phyloP scores from a whole-genome alignment of 176 grass and related monocot genomes.

The Oryza glumipatula region DNA sequence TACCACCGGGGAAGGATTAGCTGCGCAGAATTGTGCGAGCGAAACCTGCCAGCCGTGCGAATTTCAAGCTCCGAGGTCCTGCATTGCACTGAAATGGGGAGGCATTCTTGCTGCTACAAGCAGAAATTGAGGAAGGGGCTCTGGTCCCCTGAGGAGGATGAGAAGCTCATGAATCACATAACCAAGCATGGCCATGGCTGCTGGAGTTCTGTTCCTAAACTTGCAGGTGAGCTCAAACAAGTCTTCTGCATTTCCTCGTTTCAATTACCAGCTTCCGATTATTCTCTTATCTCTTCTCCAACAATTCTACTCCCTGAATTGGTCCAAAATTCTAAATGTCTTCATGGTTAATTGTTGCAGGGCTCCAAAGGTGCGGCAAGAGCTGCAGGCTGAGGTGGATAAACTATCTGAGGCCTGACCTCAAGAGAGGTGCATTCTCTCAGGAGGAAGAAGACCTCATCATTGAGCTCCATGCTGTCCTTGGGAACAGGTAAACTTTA shows the following conservation, averaged over 20 bases:
- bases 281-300: conserved; percentile 17
- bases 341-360: conserved; percentile 45
- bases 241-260: conserved; percentile 11
- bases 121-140: conserved; percentile 79
- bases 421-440: conserved; percentile 80
- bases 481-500: conserved; percentile 69
- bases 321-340: conserved; percentile 26
- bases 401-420: conserved; percentile 86
- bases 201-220: conserved; percentile 82
- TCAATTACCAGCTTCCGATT: conserved; percentile 13
- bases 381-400: conserved; percentile 93
- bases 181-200: conserved; percentile 74
- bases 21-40: conserved; percentile 14
- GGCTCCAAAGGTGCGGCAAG: conserved; percentile 85
- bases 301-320: not conserved
- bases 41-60: conserved; percentile 7
- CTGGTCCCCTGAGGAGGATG: conserved; percentile 86
- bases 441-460: conserved; percentile 79
- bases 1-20: not conserved
- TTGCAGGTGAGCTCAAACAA: conserved; percentile 51
- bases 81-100: conserved; percentile 69
- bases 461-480: conserved; percentile 73
- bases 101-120: conserved; percentile 84
- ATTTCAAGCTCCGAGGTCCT: conserved; percentile 32
- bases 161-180: conserved; percentile 80